Evolutionary conservation across 1,139 yeast species (phyloP), one percentile per base, ranked within the genome.

Genomic region (Pichia sp.): DNA sequence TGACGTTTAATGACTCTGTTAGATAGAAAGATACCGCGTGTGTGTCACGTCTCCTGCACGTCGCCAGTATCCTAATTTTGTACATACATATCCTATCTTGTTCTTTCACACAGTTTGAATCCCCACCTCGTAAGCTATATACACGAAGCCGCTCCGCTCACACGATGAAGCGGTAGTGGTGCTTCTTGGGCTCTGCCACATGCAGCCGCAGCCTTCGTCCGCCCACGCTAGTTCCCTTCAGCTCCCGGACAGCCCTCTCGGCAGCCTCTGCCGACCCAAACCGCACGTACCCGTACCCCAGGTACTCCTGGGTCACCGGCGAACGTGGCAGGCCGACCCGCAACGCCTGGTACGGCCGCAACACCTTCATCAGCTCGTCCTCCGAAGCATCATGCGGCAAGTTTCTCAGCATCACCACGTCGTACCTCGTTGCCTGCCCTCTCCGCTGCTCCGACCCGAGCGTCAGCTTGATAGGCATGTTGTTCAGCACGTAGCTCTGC

Each of bases 211-310:
- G 70, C 54, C 68, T 70, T 64, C 84, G 72, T 52, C 72, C 74
- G 57, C 71, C 73, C 61, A 79, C 68, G 61, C 69, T 71, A 56
- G 70, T 64, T 51, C 76, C 77, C 54, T 71, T 72, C 57, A 67
- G 70, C 47, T 69, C 66, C 53, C 69, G 73, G 57, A 79, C 65
- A 8, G 83, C 84, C 58, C 68, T 68, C 50, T 72, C 74, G 1
- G 84, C 83, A 41, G 78, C 78, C 34, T 72, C 74, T 57, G 72
- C 62, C 51, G 71, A 63, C 51, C 70, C 73, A 63, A 80, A 79
- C 62, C 80, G 76, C 54, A 78, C 80, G 67, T 78, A 80, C 15
- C 82, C 85, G 68, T 78, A 79, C 10, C 85, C 85, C 54, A 79
- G 72, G 49, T 59, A 58, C 11, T 61, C 60, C 19, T 58, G 47